Base-by-base conservation (phyloP, 2,329 filamentous ascomycete species). In the Pseudogymnoascus sp. region DNA sequence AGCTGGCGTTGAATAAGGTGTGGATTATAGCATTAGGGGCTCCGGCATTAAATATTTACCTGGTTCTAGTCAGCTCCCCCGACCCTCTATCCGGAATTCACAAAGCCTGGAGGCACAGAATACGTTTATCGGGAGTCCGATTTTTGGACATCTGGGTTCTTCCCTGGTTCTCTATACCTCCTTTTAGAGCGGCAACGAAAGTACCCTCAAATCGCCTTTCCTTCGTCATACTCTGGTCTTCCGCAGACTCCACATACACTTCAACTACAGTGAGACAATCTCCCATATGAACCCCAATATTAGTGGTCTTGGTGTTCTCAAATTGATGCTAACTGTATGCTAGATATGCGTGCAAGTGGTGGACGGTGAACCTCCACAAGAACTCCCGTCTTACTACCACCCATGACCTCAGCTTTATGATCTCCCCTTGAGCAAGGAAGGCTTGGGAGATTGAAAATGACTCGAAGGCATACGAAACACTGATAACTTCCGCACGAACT, bases 131-230 rank as follows among this genome's bases (percentile, higher is more conserved):
- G 77, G 11, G 71, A 74, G 29, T 69, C 74, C 0, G 72, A 76
- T 8, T 80, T 80, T 63, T 81, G 79, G 79, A 80, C 78, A 0
- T 78, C 75, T 1, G 78, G 79, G 0, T 81, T 81, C 72, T 80
- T 81, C 62, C 78, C 78, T 0, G 79, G 79, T 0, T 74, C 72
- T 2, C 65, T 81, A 1, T 79, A 79, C 62, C 69, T 76, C 0
- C 70, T 81, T 0, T 69, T 79, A 4, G 73, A 77, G 63, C 64
- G 76, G 10, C 60, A 71, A 47, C 67, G 73, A 39, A 72, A 69
- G 42, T 73, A 72, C 51, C 62, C 69, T 11, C 59, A 65, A 14
- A 39, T 64, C 3, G 26, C 65, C 12, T 36, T n/a, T 12, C 21
- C 37, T 7, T 62, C 61, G 10, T 40, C 26, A 14, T 42, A 45